Evolutionary conservation across 1,284 basidiomycete species (phyloP), one percentile per base, ranked within the genome.

Genomic region (Coniophora puteana): DNA sequence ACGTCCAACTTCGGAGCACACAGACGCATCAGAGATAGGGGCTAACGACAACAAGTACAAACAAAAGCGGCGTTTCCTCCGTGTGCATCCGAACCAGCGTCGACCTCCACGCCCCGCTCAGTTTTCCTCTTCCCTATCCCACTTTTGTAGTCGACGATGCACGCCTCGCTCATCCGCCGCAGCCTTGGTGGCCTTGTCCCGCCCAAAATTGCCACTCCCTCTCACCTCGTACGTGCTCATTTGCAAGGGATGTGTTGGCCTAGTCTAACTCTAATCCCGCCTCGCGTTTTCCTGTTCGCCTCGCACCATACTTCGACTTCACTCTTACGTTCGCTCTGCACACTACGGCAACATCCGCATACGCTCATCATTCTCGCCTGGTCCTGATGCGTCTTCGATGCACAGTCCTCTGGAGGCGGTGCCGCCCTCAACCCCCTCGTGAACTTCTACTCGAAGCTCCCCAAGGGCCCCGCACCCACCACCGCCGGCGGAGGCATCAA

Each of bases 361-460:
- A n/a, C n/a, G n/a, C n/a, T n/a, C n/a, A n/a, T n/a, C n/a, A n/a
- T n/a, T n/a, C n/a, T n/a, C n/a, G n/a, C n/a, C n/a, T n/a, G n/a
- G n/a, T n/a, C n/a, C n/a, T n/a, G n/a, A n/a, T n/a, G n/a, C n/a
- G n/a, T 21, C 5, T 25, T 12, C 20, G n/a, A 17, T 17, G 7
- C 16, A 2, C 21, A 84, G 86, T 79, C 86, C 41, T 81, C 84
- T 47, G 92, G 90, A 50, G 78, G 82, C 44, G 88, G 85, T 42
- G 80, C 78, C 40, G 83, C 87, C 52, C 88, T 95, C 43, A 74
- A 80, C 44, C 80, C 83, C 28, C 86, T 96, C 59, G 91, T 96
- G 51, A 80, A 87, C 59, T 96, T 96, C 69, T 97, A 97, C 77
- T 93, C 89, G 52, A 90, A 89, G 64, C 77, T 97, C 36, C 93